A percentile compares a stretch with the other conserved stretches of the same genome.
phyloP scores from a whole-genome alignment of 2,329 filamentous ascomycete genomes.

The Talaromyces rugulosus region DNA sequence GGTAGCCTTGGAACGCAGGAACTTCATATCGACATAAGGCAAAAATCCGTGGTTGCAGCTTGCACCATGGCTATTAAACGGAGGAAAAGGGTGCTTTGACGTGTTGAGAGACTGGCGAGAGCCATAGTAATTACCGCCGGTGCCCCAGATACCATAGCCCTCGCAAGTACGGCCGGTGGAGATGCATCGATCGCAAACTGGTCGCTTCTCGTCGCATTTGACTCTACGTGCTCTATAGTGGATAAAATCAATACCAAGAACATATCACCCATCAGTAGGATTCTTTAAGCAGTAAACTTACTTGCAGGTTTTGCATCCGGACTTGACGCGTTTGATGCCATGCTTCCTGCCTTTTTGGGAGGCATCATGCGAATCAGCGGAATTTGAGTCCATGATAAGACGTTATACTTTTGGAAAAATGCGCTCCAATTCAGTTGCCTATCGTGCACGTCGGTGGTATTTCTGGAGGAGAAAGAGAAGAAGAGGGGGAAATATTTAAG shows the following conservation, averaged over 20 bases:
- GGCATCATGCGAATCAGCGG: not conserved
- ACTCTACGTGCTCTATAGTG: not conserved
- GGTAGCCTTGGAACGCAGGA: not conserved
- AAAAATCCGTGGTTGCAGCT: not conserved
- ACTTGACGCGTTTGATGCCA: slow-evolving; percentile 5
- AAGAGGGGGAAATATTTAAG: not conserved
- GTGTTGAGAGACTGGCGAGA: not conserved
- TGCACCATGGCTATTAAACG: not conserved
- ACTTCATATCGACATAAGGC: not conserved
- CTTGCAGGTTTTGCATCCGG: slow-evolving; percentile 9
- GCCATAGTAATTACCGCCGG: slow-evolving; percentile 7
- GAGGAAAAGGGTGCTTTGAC: not conserved
- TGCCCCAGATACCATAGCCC: slow-evolving; percentile 6
- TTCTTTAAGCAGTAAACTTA: not conserved
- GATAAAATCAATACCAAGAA: not conserved
- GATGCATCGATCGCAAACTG: slow-evolving; percentile 1
- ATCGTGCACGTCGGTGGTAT: not conserved
- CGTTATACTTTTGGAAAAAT: not conserved
- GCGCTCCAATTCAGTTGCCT: not conserved
- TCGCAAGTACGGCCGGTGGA: slow-evolving; percentile 6
- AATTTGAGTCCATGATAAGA: not conserved
- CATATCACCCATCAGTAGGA: not conserved
- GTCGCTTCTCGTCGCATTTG: slow-evolving; percentile 2
- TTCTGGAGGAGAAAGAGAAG: not conserved
- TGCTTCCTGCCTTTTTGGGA: not conserved